phyloP scores from a whole-genome alignment of 2,329 filamentous ascomycete genomes.

The Claviceps sp. region DNA sequence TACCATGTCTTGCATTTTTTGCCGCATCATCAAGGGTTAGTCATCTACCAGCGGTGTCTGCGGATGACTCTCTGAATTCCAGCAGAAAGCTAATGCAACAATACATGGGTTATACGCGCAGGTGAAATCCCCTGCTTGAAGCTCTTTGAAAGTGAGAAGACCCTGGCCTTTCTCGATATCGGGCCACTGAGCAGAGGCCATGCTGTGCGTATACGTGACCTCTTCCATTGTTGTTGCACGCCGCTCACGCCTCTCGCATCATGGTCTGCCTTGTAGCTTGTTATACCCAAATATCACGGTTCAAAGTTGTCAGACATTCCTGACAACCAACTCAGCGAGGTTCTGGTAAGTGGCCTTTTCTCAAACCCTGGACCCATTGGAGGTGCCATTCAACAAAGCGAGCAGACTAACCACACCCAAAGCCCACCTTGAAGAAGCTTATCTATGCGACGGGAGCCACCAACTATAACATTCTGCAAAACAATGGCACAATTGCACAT shows the following conservation, averaged over 20 bases:
- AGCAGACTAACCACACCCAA: neutral
- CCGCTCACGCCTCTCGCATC: neutral
- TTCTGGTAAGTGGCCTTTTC: constrained; percentile 47
- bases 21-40: constrained; percentile 88
- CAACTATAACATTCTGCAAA: constrained; percentile 91
- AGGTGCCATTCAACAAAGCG: neutral
- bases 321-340: constrained; percentile 70
- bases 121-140: constrained; percentile 95
- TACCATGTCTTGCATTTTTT: constrained; percentile 66
- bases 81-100: neutral
- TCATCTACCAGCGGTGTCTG: neutral
- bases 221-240: neutral
- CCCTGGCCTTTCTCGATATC: constrained; percentile 93
- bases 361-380: neutral
- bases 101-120: constrained; percentile 21
- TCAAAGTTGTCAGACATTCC: constrained; percentile 86
- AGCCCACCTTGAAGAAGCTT: constrained; percentile 62
- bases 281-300: constrained; percentile 92
- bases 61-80: neutral
- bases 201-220: constrained; percentile 46
- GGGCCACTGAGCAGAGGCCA: constrained; percentile 79
- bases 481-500: constrained; percentile 85
- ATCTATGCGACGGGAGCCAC: constrained; percentile 60
- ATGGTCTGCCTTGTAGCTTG: constrained; percentile 45
- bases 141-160: constrained; percentile 88